phyloP scores from a whole-genome alignment of 2,329 filamentous ascomycete species.

The Colletotrichum magnum region DNA sequence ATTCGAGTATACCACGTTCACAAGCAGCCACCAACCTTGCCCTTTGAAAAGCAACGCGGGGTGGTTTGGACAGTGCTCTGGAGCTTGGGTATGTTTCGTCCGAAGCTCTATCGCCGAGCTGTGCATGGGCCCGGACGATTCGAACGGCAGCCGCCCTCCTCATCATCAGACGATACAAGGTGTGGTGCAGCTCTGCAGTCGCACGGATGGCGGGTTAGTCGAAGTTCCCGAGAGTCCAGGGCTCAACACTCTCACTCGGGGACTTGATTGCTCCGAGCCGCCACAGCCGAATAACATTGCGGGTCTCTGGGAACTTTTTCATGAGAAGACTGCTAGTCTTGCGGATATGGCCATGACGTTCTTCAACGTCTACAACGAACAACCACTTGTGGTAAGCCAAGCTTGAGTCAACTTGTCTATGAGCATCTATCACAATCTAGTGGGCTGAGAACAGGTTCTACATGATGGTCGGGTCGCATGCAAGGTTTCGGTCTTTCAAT shows the following conservation, averaged over 20 bases:
- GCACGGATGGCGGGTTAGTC: not conserved
- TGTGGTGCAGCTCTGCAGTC: not conserved
- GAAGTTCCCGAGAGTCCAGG: constrained; percentile 1
- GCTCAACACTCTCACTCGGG: not conserved
- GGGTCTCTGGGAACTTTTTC: not conserved
- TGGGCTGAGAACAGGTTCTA: no score
- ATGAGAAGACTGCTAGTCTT: no score
- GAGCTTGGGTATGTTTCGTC: not conserved
- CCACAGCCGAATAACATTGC: no score
- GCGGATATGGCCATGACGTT: no score
- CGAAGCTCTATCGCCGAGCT: not conserved
- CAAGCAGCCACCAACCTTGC: no score
- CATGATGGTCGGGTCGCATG: no score
- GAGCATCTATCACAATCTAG: no score
- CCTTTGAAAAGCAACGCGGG: not conserved
- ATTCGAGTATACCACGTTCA: no score
- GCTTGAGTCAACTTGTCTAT: no score
- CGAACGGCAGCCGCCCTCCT: not conserved
- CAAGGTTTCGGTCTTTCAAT: no score
- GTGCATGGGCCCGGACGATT: not conserved
- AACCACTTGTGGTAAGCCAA: no score
- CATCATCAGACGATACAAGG: not conserved
- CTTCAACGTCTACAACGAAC: no score
- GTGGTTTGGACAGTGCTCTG: not conserved
- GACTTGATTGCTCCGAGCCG: not conserved